These are phyloP conservation scores for Verticillium nubilum DNA, from an alignment of 2,329 filamentous ascomycete species.

Conservation along the genomic window DNA sequence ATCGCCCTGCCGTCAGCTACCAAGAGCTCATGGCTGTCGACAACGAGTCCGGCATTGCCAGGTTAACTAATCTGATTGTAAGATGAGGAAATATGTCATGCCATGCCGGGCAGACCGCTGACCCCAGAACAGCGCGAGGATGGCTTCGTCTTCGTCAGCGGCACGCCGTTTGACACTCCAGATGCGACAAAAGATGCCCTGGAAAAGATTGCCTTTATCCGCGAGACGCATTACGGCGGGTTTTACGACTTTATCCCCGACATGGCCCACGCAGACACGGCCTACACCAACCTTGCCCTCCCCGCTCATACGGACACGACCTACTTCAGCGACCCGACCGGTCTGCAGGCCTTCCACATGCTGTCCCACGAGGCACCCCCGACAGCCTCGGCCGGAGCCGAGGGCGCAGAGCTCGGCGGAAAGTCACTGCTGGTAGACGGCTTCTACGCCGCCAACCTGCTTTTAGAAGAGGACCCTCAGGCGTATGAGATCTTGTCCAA, in stretches of 20 bases:
- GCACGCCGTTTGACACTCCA: conserved; percentile 59
- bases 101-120: background rate
- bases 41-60: conserved; percentile 48
- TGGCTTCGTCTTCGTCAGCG: conserved; percentile 74
- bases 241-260: conserved; percentile 82
- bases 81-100: conserved; percentile 11
- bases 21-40: conserved; percentile 49
- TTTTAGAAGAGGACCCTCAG: conserved; percentile 47
- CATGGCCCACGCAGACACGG: conserved; percentile 80
- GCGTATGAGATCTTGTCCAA: conserved; percentile 54
- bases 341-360: conserved; percentile 88
- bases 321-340: conserved; percentile 89
- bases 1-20: conserved; percentile 56
- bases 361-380: conserved; percentile 67
- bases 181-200: conserved; percentile 70
- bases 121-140: conserved; percentile 47
- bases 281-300: conserved; percentile 82
- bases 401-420: conserved; percentile 50
- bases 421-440: conserved; percentile 81
- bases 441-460: conserved; percentile 62
- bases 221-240: conserved; percentile 83
- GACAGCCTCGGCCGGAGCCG: conserved; percentile 17
- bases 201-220: conserved; percentile 78
- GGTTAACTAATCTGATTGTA: conserved; percentile 62
- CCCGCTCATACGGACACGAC: conserved; percentile 90